Percentiles rank a stretch among this genome's conserved stretches.
These are phyloP conservation scores for Deinandra increscens DNA, from an alignment of 129 eudicot species.

Conservation along the genomic window DNA sequence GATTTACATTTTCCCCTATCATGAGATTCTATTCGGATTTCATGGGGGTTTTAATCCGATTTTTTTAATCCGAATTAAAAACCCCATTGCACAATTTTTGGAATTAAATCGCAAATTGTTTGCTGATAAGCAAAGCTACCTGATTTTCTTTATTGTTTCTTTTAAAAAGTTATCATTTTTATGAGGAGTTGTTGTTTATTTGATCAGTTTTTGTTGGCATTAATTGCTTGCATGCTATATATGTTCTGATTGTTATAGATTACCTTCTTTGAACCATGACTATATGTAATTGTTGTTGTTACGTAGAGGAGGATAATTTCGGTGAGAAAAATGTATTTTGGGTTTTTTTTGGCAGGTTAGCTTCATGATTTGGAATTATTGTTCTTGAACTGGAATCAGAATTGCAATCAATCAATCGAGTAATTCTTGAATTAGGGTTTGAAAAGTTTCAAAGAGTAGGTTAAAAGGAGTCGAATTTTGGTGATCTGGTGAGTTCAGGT, in stretches of 20 bases:
- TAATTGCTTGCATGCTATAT: slow-evolving; percentile 16
- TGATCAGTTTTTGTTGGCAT: slow-evolving; percentile 19
- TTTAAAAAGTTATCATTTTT: not conserved
- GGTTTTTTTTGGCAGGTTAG: slow-evolving; percentile 27
- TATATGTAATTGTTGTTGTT: slow-evolving; percentile 5
- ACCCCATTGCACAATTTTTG: not conserved
- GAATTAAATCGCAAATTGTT: slow-evolving; percentile 17
- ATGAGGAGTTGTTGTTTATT: not conserved
- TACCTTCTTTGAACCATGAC: not conserved
- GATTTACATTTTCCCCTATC: slow-evolving; percentile 21
- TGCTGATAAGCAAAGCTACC: slow-evolving; percentile 30
- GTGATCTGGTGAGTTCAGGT: slow-evolving; percentile 16
- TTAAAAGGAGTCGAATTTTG: not conserved
- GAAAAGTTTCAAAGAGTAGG: not conserved
- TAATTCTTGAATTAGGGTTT: not conserved
- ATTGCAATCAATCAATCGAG: not conserved
- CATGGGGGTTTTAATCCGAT: slow-evolving; percentile 24
- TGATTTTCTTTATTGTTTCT: not conserved
- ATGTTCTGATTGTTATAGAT: slow-evolving; percentile 9
- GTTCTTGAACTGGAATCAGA: slow-evolving; percentile 1
- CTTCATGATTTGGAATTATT: slow-evolving; percentile 11
- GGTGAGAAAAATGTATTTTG: not conserved
- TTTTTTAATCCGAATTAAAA: slow-evolving; percentile 3
- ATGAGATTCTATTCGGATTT: slow-evolving; percentile 20
- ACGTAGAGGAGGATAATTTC: not conserved